Percentiles rank a stretch among this genome's conserved stretches.
Evolutionary conservation across 305 asterid genomes (phyloP).

Genomic region (Fraxinus platypoda): DNA sequence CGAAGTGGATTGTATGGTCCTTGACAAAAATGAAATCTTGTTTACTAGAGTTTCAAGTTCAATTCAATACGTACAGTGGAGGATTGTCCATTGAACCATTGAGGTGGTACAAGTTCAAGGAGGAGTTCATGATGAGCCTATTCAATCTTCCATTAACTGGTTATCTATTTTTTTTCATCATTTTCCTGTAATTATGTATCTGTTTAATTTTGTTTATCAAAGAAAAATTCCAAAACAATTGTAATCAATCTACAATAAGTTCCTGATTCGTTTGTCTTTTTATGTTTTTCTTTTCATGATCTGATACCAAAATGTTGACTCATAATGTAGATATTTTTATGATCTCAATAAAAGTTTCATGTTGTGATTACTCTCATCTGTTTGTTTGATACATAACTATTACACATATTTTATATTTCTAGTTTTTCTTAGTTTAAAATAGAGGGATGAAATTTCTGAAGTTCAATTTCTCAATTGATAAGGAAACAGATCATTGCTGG

Average conservation of each 20-base stretch:
- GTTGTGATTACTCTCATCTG: too few species aligned
- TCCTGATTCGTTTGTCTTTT: not conserved
- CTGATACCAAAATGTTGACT: not conserved
- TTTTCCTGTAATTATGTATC: not conserved
- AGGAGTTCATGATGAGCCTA: not conserved
- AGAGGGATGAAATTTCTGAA: too few species aligned
- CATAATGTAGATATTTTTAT: not conserved
- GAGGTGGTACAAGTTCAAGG: not conserved
- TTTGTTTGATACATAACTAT: too few species aligned
- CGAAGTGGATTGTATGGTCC: not conserved
- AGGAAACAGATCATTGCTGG: too few species aligned
- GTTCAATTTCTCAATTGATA: too few species aligned
- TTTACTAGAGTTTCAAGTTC: not conserved
- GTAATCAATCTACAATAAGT: not conserved
- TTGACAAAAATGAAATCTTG: not conserved
- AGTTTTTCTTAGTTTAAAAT: too few species aligned
- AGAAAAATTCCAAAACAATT: not conserved
- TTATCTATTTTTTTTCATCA: not conserved
- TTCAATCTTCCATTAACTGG: not conserved
- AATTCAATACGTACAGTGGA: not conserved
- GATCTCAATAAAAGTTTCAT: too few species aligned
- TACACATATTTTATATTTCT: too few species aligned
- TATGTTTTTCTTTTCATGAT: not conserved
- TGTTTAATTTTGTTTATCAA: not conserved
- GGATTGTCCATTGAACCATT: not conserved